phyloP scores from a whole-genome alignment of 2,329 filamentous ascomycete genomes.

The Chlorencoelia australis region DNA sequence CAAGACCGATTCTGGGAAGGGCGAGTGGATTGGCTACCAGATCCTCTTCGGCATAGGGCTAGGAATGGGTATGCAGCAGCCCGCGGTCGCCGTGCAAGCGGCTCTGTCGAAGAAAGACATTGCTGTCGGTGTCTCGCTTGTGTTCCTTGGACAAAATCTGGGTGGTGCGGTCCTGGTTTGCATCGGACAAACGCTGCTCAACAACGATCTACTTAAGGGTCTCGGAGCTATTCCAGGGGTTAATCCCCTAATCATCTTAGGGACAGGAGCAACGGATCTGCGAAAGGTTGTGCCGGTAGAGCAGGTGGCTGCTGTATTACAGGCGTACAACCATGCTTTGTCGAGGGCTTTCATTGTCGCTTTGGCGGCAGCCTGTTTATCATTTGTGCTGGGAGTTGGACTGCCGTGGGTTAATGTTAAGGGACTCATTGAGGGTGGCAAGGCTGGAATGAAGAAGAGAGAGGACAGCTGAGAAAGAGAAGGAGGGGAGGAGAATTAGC shows the following conservation, averaged over 20 bases:
- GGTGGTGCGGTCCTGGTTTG: slow-evolving; percentile 30
- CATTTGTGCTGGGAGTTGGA: slow-evolving; percentile 34
- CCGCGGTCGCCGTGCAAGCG: slow-evolving; percentile 22
- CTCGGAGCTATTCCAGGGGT: slow-evolving; percentile 8
- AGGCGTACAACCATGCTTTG: slow-evolving; percentile 44
- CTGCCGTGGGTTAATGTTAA: slow-evolving; percentile 51
- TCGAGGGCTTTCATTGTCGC: slow-evolving; percentile 43
- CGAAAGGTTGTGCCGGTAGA: slow-evolving; percentile 29
- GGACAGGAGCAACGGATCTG: slow-evolving; percentile 42
- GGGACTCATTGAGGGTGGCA: too few relatives aligned
- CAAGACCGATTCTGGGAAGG: slow-evolving; percentile 23
- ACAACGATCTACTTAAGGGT: slow-evolving; percentile 19
- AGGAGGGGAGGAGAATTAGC: too few relatives aligned
- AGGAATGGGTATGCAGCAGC: slow-evolving; percentile 25
- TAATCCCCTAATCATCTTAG: slow-evolving; percentile 11
- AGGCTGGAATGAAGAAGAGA: too few relatives aligned
- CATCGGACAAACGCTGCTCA: slow-evolving; percentile 21
- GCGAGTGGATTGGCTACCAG: slow-evolving; percentile 29
- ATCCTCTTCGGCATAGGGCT: slow-evolving; percentile 23
- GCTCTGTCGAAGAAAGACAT: slow-evolving; percentile 20
- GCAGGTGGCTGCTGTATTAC: slow-evolving; percentile 36
- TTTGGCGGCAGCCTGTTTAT: slow-evolving; percentile 40
- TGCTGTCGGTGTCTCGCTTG: slow-evolving; percentile 24
- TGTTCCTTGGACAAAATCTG: slow-evolving; percentile 29
- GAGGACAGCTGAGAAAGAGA: too few relatives aligned